Conservation (phyloP, 345 rosid genomes). For the Hypericum androsaemum region DNA sequence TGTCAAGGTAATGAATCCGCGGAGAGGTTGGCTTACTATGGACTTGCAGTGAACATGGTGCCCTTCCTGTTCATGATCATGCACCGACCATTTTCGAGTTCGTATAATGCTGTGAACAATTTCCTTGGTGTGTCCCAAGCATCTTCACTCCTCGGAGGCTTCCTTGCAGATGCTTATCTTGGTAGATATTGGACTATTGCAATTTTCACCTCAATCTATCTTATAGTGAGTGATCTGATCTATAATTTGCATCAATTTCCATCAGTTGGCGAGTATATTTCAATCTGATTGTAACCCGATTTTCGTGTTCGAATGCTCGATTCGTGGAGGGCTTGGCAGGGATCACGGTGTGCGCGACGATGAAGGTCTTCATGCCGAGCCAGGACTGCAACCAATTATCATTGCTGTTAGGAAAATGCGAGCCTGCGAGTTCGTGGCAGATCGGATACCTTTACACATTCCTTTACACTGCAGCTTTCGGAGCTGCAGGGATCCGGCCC, state of each 20-base stretch:
- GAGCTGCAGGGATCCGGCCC: constrained; percentile 92
- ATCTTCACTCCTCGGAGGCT: constrained; percentile 86
- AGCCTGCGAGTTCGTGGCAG: constrained; percentile 80
- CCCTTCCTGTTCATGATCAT: constrained; percentile 81
- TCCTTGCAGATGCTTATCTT: constrained; percentile 89
- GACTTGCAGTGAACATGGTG: constrained; percentile 91
- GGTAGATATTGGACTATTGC: constrained; percentile 94
- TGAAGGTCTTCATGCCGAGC: constrained; percentile 35
- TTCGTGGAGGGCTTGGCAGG: constrained; percentile 74
- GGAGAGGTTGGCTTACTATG: constrained; percentile 91
- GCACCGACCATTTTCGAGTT: constrained; percentile 72
- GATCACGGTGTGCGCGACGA: constrained; percentile 62
- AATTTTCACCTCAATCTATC: constrained; percentile 80
- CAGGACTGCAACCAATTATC: constrained; percentile 61
- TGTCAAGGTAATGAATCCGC: constrained; percentile 87
- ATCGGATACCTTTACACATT: constrained; percentile 58
- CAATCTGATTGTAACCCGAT: background rate
- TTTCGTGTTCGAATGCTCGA: constrained; percentile 5
- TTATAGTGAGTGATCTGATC: constrained; percentile 33
- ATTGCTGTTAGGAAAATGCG: constrained; percentile 57
- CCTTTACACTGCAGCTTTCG: constrained; percentile 73
- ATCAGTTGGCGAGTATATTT: background rate
- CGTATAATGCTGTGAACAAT: constrained; percentile 82
- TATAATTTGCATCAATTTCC: background rate
- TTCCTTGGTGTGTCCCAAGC: constrained; percentile 89